Evolutionary conservation across 2,329 filamentous ascomycete genomes (phyloP), one percentile per base, ranked within the genome.

Genomic region (Scytalidium sp.): DNA sequence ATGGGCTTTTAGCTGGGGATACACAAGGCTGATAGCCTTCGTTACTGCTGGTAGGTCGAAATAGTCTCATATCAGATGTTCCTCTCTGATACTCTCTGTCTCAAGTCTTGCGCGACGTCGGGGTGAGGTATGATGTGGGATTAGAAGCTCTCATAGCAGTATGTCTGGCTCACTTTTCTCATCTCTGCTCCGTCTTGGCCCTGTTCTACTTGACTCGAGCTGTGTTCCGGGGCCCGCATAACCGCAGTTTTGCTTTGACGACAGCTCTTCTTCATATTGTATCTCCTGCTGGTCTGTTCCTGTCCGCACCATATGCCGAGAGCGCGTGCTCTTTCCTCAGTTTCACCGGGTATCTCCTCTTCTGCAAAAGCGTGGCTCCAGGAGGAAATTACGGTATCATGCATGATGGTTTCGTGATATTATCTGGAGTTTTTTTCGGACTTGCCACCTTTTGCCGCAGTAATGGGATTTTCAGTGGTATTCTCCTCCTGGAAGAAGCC

Each of bases 301-400:
- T 99, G 17, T 92, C 87, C 0, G 87, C 92, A 0, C 90, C 93
- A 0, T 96, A 94, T 67, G 79, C 83, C 9, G 94, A 99, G 71
- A 83, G 87, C 55, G 67, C 85, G 0, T 97, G 91, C 67, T 84
- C 93, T 0, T 74, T 88, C 19, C 73, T 96, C 27, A 88, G 87
- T 39, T 89, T 97, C 60, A 58, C 76, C 1, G 94, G 90, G 1
- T 84, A 84, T 60, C 76, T 88, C 23, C 66, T 87, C 43, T 94
- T 93, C 64, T 79, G 80, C 1, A 74, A 76, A 41, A 72, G 73
- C 60, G 60, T 63, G 65, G 68, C 13, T 44, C 67, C 50, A 54
- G 65, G 54, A 58, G 70, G 55, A 55, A 66, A 57, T 51, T 57
- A 36, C 49, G 61, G 47, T 61, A 63, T 39, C 55, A 55, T 29